Percentiles rank a stretch among this genome's conserved stretches.
Evolutionary conservation across 257 asterid genomes (phyloP).

Genomic region (Striga asiatica): DNA sequence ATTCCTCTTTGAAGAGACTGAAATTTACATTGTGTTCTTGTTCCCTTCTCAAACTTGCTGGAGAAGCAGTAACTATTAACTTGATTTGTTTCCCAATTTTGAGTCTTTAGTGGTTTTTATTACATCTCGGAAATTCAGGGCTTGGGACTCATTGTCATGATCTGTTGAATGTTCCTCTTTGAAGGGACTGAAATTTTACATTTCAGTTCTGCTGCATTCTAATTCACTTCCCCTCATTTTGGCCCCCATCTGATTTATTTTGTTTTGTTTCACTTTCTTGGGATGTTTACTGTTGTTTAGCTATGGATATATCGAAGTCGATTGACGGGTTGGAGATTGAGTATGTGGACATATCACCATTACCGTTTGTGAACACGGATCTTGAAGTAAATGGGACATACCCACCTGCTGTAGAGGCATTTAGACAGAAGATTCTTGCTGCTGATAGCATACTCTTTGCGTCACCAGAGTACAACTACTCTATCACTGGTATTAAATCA

Average conservation of each 20-base stretch:
- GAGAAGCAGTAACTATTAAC: too few species aligned
- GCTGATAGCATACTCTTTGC: conserved; percentile 76
- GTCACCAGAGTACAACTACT: conserved; percentile 87
- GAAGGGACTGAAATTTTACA: too few species aligned
- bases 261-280: too few species aligned
- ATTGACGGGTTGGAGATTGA: conserved; percentile 61
- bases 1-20: too few species aligned
- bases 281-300: too few species aligned
- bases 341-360: conserved; percentile 53
- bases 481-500: conserved; percentile 48
- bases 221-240: neutral
- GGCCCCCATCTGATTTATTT: too few species aligned
- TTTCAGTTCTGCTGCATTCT: too few species aligned
- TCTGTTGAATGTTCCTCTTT: too few species aligned
- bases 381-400: conserved; percentile 57
- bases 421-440: conserved; percentile 61
- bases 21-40: too few species aligned
- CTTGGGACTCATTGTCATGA: neutral
- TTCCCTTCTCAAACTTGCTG: neutral
- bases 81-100: too few species aligned
- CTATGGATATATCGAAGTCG: conserved; percentile 50
- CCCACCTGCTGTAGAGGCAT: conserved; percentile 68
- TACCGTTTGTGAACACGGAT: conserved; percentile 73
- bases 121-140: neutral
- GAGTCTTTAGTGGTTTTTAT: too few species aligned